Conservation (phyloP, 2,329 filamentous ascomycete genomes). For the Huntiella decipiens region DNA sequence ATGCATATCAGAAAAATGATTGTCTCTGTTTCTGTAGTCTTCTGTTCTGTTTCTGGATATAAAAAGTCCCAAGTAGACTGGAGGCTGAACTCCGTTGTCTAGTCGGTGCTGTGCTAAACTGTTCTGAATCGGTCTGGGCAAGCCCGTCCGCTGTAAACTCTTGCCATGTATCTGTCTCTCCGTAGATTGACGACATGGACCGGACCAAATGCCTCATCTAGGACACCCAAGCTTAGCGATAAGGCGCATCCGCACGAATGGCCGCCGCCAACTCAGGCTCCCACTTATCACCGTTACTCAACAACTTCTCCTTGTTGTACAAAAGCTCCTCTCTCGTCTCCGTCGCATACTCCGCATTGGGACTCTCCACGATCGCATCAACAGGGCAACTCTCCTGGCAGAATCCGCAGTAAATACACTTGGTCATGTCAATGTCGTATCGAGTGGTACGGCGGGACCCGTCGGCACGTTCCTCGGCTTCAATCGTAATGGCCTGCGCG, state of each 20-base stretch:
- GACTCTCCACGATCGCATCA: conserved; percentile 60
- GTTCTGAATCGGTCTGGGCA: too few species aligned
- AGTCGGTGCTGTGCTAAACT: background rate
- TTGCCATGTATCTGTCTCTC: background rate
- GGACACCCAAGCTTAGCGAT: conserved; percentile 37
- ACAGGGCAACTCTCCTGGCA: conserved; percentile 98
- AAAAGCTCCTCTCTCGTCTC: conserved; percentile 75
- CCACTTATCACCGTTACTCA: conserved; percentile 89
- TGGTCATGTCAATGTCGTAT: conserved; percentile 99
- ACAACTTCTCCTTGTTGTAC: conserved; percentile 92
- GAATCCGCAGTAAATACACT: conserved; percentile 99
- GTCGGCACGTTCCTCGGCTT: conserved; percentile 94
- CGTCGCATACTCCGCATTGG: conserved; percentile 43
- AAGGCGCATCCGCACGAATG: conserved; percentile 84
- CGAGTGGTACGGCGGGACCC: conserved; percentile 86
- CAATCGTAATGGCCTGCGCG: conserved; percentile 94
- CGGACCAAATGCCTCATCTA: background rate
- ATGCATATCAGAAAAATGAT: background rate
- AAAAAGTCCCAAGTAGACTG: background rate
- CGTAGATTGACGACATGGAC: background rate
- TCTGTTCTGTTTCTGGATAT: background rate
- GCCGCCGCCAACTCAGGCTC: conserved; percentile 88
- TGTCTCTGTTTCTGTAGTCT: background rate
- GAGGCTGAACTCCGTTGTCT: background rate
- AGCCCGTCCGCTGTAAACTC: background rate